Base-by-base conservation (phyloP, 345 rosid genomes). In the Aegle marmelos region DNA sequence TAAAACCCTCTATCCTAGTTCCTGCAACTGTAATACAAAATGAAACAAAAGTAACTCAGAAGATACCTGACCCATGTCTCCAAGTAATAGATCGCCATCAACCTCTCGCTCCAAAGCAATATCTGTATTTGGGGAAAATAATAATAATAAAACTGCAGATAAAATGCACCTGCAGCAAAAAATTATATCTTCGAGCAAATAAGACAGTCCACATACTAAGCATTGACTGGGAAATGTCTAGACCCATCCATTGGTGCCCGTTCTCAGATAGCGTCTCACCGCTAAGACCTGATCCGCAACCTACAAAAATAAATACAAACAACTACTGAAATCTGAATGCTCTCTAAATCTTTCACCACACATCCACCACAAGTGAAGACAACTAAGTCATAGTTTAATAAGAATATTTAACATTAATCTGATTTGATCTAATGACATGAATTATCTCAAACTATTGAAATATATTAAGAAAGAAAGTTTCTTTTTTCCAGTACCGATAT, bases 21-120 rank as follows among this genome's bases (percentile, higher is more conserved):
- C 41, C 19, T 21, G 50, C 50, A 45, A 13, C 50, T 45, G 50
- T 13, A 68, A 0, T 68, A 56, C 28, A 36, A 50, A 45, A 27
- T 7, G n/a, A 68, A 78, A 60, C 14, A 45, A 54, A 33, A 70
- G 27, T 5, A 7, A 28, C 60, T 25, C 25, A 21, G 77, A 37
- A 37, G 2, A 77, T 74, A 96, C 98, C 98, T 96, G 98, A 30
- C 99, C 99, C 99, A 94, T 94, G 85, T 96, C 99, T 36, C 89
- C 90, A 75, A 94, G 98, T 79, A 96, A 76, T 50, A 96, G 90
- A 90, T 96, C 99, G 25, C 99, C 97, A 62, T 93, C 94, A 61
- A 89, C 95, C 84, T 93, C 97, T 19, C 97, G 85, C 82, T 95
- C 97, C 87, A 90, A 76, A 28, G 97, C 97, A 79, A 95, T 84